Percentiles rank a stretch among this genome's conserved stretches.
Evolutionary conservation across 768 basidiomycete species (phyloP).

Genomic region (Russula ochroleuca): DNA sequence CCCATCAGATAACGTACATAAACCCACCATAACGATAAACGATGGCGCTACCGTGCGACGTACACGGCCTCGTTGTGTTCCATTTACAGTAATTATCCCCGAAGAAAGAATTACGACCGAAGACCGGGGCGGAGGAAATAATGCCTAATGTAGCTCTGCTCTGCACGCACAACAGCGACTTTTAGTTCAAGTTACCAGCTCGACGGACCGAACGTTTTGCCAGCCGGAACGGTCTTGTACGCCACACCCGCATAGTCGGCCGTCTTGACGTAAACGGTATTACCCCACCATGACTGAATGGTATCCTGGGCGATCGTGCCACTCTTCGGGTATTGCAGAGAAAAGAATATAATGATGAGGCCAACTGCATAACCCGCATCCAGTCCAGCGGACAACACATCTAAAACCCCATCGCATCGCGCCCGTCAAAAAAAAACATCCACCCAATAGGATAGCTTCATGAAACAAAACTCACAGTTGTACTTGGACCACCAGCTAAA

Average conservation of each 20-base stretch:
- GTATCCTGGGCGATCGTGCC: constrained; percentile 53
- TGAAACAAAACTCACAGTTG: constrained; percentile 31
- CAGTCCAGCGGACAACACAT: constrained; percentile 67
- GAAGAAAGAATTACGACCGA: too few species aligned
- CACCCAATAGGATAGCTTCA: background rate
- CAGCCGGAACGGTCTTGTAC: constrained; percentile 11
- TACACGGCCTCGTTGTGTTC: background rate
- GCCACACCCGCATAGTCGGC: constrained; percentile 32
- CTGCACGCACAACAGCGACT: background rate
- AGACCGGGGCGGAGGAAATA: too few species aligned
- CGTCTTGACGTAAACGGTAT: constrained; percentile 39
- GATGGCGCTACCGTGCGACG: too few species aligned
- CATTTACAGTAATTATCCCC: background rate
- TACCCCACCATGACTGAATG: constrained; percentile 70
- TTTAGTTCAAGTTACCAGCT: constrained; percentile 8
- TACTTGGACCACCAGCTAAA: constrained; percentile 41
- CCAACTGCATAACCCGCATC: constrained; percentile 65
- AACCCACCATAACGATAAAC: too few species aligned
- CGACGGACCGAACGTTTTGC: constrained; percentile 24
- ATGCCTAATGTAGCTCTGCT: background rate
- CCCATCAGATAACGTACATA: too few species aligned
- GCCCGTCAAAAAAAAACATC: constrained; percentile 31
- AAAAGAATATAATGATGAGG: constrained; percentile 54
- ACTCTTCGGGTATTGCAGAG: constrained; percentile 59
- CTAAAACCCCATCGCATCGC: constrained; percentile 27